Evolutionary conservation across 371 early-diverging fungal species (phyloP).

Genomic region (Circinella umbellata): DNA sequence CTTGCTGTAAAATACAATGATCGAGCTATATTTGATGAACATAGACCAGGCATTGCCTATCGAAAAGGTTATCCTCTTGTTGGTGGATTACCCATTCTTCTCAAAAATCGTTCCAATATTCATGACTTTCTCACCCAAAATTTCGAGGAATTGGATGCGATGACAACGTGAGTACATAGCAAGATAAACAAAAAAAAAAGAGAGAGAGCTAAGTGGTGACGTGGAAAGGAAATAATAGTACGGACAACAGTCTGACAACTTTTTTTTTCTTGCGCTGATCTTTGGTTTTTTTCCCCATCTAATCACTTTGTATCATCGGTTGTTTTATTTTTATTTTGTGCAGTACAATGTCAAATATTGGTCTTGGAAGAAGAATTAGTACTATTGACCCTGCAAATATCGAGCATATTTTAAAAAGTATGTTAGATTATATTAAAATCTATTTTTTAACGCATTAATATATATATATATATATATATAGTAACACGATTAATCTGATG

Average conservation of each 20-base stretch:
- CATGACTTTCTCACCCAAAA: slow-evolving; percentile 24
- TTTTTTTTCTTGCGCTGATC: too few species aligned
- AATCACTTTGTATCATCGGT: neutral
- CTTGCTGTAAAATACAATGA: slow-evolving; percentile 41
- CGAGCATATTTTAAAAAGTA: slow-evolving; percentile 33
- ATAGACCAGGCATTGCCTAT: slow-evolving; percentile 31
- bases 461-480: too few species aligned
- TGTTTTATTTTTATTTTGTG: neutral
- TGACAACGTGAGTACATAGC: slow-evolving; percentile 20
- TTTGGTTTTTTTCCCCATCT: too few species aligned
- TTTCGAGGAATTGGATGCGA: slow-evolving; percentile 18
- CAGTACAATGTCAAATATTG: slow-evolving; percentile 34
- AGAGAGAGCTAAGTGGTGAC: too few species aligned
- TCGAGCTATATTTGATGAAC: slow-evolving; percentile 40
- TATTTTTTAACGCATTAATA: too few species aligned
- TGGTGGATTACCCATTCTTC: slow-evolving; percentile 26
- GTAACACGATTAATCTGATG: too few species aligned
- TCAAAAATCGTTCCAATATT: slow-evolving; percentile 24
- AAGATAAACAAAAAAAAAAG: too few species aligned
- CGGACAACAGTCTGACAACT: too few species aligned
- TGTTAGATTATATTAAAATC: too few species aligned
- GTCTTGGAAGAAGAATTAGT: slow-evolving; percentile 27
- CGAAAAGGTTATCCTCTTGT: slow-evolving; percentile 35
- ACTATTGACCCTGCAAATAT: slow-evolving; percentile 33
- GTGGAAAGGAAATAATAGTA: too few species aligned